Base-by-base conservation (phyloP, 2,329 filamentous ascomycete species). In the Elsinoe batatas region DNA sequence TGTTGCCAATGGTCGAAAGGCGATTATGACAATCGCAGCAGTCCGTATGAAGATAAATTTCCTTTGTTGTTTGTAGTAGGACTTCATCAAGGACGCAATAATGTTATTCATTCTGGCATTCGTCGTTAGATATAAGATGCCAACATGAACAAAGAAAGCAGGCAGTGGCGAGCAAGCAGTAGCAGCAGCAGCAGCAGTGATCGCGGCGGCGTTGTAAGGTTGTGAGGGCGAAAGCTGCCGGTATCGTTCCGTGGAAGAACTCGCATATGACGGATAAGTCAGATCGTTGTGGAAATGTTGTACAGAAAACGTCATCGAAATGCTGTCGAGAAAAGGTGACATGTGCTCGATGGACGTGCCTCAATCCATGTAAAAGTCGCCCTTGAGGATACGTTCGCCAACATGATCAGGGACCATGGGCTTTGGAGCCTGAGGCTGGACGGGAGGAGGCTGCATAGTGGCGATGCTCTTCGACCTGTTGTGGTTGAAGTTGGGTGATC, bases 321-420 rank as follows among this genome's bases (percentile, higher is more conserved):
- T 26, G 20, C 3, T 12, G 40, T 26, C 17, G 18, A n/a, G 20
- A 12, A 38, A 10, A 38, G 17, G 1, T 49, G 26, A 8, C 3
- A 33, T 35, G 44, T 15, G 11, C 3, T 33, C 12, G 32, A 10
- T 2, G 6, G 17, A n/a, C 13, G 30, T 44, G 1, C n/a, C 26
- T 58, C 51, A 95, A 67, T 96, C 91, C 90, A 97, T 96, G 75
- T 93, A 93, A 66, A 98, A 97, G 67, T 98, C 93, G 44, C 91
- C 93, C 74, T 95, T 93, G 62, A 98, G 79, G 65, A 98, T 97
- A 62, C 94, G 83, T 78, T 98, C 93, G 72, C 96, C 91, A 74
- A 96, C 93, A 60, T 86, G 86, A 74, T 98, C 93, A 30, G 91
- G 91, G 26, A 72, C 70, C 32, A 71, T 66, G 51, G 71, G 67